Percentiles rank a stretch among this genome's conserved stretches.
Conservation (phyloP, 2,329 filamentous ascomycete genomes). For the Hysterium pulicare region DNA sequence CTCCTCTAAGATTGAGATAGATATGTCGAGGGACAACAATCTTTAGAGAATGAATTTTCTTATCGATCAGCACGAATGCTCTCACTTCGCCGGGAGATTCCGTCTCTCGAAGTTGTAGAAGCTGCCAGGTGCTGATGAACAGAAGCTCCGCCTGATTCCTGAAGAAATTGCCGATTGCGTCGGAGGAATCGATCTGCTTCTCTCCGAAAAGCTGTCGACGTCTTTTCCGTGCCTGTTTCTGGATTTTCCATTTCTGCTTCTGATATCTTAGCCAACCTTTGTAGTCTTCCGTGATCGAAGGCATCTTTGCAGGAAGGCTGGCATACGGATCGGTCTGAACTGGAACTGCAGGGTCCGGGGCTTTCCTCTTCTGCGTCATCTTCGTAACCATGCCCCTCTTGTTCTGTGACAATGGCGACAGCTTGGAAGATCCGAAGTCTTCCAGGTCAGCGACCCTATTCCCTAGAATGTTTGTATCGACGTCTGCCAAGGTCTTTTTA, state of each 20-base stretch:
- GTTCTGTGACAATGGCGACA: conserved; percentile 32
- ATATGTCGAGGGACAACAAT: conserved; percentile 85
- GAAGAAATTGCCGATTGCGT: conserved; percentile 70
- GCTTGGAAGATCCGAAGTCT: conserved; percentile 70
- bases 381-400: conserved; percentile 43
- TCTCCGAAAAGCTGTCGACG: conserved; percentile 93
- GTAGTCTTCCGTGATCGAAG: conserved; percentile 81
- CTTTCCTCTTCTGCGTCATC: conserved; percentile 49
- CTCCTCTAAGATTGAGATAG: conserved; percentile 86
- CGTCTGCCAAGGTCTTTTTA: conserved; percentile 70
- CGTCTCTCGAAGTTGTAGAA: conserved; percentile 80
- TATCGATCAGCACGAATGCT: conserved; percentile 89
- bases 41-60: conserved; percentile 83
- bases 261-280: conserved; percentile 85
- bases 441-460: conserved; percentile 68
- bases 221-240: conserved; percentile 82
- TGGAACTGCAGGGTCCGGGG: conserved; percentile 43
- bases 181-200: conserved; percentile 58
- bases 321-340: conserved; percentile 75
- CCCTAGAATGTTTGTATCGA: conserved; percentile 60
- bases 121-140: conserved; percentile 92
- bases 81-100: conserved; percentile 81
- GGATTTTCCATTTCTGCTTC: conserved; percentile 98
- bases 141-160: conserved; percentile 87
- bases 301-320: conserved; percentile 77